These are phyloP conservation scores for Mycosarcoma maydis DNA, from an alignment of 1,284 basidiomycete species.

Conservation along the genomic window DNA sequence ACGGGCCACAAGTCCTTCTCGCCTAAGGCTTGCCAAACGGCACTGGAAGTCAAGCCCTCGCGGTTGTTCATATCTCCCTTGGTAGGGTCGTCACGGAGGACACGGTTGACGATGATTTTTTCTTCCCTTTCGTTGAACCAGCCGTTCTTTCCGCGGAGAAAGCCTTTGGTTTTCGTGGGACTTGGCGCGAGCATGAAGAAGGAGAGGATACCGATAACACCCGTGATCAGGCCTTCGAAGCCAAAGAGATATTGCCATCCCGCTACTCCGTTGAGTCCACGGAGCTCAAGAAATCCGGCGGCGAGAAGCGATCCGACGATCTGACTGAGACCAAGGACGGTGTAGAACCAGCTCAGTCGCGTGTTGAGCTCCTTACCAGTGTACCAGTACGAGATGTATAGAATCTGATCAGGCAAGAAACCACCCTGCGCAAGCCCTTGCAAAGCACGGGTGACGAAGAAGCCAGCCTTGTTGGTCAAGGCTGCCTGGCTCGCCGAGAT, in stretches of 20 bases:
- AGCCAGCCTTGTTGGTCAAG: conserved; percentile 25
- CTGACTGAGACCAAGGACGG: conserved; percentile 30
- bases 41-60: conserved; percentile 69
- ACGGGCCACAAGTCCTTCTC: conserved; percentile 79
- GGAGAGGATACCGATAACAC: conserved; percentile 23
- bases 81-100: conserved; percentile 77
- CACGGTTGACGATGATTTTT: conserved; percentile 72
- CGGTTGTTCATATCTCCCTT: conserved; percentile 80
- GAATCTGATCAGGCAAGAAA: conserved; percentile 67
- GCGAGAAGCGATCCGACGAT: conserved; percentile 46
- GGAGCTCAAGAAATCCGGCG: conserved; percentile 40
- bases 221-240: conserved; percentile 37
- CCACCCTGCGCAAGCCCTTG: conserved; percentile 71
- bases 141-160: conserved; percentile 65
- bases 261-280: conserved; percentile 33
- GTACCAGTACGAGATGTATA: conserved; percentile 69
- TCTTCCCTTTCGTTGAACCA: conserved; percentile 74
- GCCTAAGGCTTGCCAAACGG: conserved; percentile 68
- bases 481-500: conserved; percentile 32
- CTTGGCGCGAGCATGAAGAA: conserved; percentile 39
- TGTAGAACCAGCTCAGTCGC: conserved; percentile 74
- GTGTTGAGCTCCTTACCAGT: conserved; percentile 71
- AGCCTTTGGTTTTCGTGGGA: conserved; percentile 34
- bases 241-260: conserved; percentile 52
- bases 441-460: conserved; percentile 41